These are phyloP conservation scores for Saprolegnia diclina DNA, from an alignment of 352 stramenopile species.

Conservation along the genomic window DNA sequence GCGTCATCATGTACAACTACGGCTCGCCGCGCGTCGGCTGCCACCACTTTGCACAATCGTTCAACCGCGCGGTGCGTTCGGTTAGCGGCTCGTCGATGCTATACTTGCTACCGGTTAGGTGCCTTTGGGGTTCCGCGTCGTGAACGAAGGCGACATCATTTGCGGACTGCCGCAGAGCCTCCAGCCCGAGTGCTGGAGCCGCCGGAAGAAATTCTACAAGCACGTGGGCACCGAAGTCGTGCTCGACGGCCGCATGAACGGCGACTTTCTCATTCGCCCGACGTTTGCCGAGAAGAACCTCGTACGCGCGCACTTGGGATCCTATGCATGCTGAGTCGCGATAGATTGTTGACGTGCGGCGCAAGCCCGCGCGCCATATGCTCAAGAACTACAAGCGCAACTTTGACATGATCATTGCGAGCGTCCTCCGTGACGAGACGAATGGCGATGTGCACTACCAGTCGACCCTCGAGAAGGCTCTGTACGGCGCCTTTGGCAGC, in stretches of 20 bases:
- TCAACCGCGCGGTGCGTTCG: constrained; percentile 4
- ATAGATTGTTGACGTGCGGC: constrained; percentile 25
- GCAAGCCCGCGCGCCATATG: constrained; percentile 17
- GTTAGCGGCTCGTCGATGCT: not conserved
- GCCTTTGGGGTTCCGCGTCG: constrained; percentile 26
- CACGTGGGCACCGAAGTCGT: constrained; percentile 32
- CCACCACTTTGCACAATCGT: constrained; percentile 23
- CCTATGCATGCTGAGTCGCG: not conserved
- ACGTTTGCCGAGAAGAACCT: constrained; percentile 31
- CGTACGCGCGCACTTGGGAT: not conserved
- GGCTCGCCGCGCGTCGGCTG: constrained; percentile 34
- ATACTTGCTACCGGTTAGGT: not conserved
- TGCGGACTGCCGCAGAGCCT: constrained; percentile 23
- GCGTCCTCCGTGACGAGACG: constrained; percentile 12
- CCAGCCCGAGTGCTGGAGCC: constrained; percentile 11
- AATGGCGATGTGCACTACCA: constrained; percentile 18
- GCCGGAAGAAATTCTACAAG: constrained; percentile 30
- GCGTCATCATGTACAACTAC: constrained; percentile 35
- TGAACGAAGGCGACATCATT: constrained; percentile 31
- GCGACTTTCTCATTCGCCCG: constrained; percentile 32
- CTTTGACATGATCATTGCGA: constrained; percentile 13
- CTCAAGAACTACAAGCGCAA: constrained; percentile 22
- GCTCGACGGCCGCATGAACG: constrained; percentile 28
- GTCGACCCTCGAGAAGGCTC: constrained; percentile 11
- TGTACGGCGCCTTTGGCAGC: constrained; percentile 14